These are phyloP conservation scores for Asterochloris sp. DNA, from an alignment of 139 green algal genomes.

Conservation along the genomic window DNA sequence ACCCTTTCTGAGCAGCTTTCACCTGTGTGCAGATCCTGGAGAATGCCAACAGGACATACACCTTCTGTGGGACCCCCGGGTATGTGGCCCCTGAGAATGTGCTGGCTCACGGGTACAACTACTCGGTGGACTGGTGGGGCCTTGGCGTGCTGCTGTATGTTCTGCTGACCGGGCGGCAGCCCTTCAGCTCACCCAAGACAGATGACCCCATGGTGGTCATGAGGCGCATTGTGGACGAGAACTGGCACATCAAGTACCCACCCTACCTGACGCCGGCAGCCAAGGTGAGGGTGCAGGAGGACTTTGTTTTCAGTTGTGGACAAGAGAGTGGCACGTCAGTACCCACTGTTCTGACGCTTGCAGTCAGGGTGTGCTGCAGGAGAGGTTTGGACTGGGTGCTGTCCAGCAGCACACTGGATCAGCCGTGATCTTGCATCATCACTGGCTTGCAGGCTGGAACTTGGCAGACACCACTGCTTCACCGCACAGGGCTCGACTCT, in stretches of 20 bases:
- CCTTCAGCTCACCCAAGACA: constrained; percentile 87
- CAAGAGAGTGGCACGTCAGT: too few species aligned
- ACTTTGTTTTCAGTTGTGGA: too few species aligned
- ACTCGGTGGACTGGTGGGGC: constrained; percentile 93
- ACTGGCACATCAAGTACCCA: constrained; percentile 88
- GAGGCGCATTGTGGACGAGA: constrained; percentile 93
- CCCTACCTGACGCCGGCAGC: constrained; percentile 76
- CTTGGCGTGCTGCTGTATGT: constrained; percentile 94
- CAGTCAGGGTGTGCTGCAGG: too few species aligned
- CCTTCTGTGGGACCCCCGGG: constrained; percentile 95
- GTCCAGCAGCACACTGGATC: too few species aligned
- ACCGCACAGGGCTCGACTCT: too few species aligned
- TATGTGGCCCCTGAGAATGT: constrained; percentile 98
- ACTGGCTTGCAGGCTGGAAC: too few species aligned
- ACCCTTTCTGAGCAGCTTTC: not conserved
- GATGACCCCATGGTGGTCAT: constrained; percentile 98
- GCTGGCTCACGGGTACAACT: constrained; percentile 90
- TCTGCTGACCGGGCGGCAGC: constrained; percentile 91
- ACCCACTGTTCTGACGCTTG: too few species aligned
- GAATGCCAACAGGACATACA: constrained; percentile 84
- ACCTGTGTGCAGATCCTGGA: constrained; percentile 60
- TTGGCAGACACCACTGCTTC: too few species aligned
- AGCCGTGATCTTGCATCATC: too few species aligned
- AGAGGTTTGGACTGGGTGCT: too few species aligned
- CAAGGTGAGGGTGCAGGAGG: constrained; percentile 41